phyloP scores from a whole-genome alignment of 2,329 filamentous ascomycete genomes.

The Penicillium sp. region DNA sequence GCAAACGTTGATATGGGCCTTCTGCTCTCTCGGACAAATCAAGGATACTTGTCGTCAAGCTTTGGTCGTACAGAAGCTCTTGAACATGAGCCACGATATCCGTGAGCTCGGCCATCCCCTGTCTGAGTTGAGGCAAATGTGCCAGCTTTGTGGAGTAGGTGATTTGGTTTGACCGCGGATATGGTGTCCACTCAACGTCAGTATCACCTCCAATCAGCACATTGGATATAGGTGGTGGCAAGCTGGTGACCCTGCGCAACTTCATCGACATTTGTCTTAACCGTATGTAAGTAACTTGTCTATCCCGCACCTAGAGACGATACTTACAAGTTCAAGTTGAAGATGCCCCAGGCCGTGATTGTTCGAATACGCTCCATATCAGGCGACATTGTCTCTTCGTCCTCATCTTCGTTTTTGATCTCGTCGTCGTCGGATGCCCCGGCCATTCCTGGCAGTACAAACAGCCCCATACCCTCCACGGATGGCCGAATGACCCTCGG shows the following conservation, averaged over 20 bases:
- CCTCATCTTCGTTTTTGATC: not conserved
- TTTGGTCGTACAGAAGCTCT: conserved; percentile 23
- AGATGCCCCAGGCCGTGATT: conserved; percentile 33
- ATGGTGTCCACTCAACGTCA: conserved; percentile 31
- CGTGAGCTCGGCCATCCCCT: conserved; percentile 21
- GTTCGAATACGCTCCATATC: conserved; percentile 23
- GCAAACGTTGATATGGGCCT: conserved; percentile 21
- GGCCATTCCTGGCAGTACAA: not conserved
- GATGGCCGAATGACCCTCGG: conserved; percentile 9
- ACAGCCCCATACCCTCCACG: conserved; percentile 1
- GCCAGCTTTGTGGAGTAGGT: conserved; percentile 26
- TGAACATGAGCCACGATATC: conserved; percentile 25
- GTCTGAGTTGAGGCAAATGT: conserved; percentile 26
- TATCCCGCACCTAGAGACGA: not conserved
- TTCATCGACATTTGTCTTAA: conserved; percentile 31
- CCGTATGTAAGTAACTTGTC: conserved; percentile 8
- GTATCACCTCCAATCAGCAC: conserved; percentile 16
- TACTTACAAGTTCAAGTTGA: conserved; percentile 31
- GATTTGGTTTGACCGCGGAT: conserved; percentile 32
- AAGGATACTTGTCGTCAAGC: conserved; percentile 5
- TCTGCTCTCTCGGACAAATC: conserved; percentile 20
- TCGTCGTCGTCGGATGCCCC: not conserved
- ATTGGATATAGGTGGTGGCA: conserved; percentile 18
- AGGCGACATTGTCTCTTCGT: conserved; percentile 2
- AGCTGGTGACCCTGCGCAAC: conserved; percentile 18